Evolutionary conservation across 805 yeast species (phyloP).

Genomic region (Ogataea corticis): DNA sequence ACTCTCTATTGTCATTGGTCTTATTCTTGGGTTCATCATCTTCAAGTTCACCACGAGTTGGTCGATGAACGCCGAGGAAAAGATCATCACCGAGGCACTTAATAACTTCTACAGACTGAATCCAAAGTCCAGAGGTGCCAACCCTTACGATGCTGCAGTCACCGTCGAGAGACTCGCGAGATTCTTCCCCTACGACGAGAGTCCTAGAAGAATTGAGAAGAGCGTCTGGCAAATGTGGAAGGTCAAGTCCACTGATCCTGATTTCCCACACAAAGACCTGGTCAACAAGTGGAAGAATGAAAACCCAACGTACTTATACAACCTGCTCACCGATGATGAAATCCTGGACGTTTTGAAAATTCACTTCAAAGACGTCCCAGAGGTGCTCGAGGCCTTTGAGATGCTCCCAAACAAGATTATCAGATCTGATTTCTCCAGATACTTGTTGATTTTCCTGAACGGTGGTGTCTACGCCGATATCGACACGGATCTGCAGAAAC

Average conservation of each 20-base stretch:
- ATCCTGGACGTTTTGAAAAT: slow-evolving; percentile 29
- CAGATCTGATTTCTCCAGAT: slow-evolving; percentile 57
- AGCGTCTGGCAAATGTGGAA: slow-evolving; percentile 39
- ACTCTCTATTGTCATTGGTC: slow-evolving; percentile 29
- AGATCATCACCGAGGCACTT: slow-evolving; percentile 29
- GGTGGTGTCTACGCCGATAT: slow-evolving; percentile 67
- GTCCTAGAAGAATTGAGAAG: slow-evolving; percentile 35
- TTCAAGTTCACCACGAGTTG: slow-evolving; percentile 29
- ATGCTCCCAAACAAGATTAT: slow-evolving; percentile 53
- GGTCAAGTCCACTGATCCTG: slow-evolving; percentile 34
- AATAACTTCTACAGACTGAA: slow-evolving; percentile 33
- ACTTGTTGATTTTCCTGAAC: slow-evolving; percentile 49
- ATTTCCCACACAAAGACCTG: slow-evolving; percentile 35
- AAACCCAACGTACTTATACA: slow-evolving; percentile 35
- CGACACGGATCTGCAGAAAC: slow-evolving; percentile 57
- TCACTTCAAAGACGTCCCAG: slow-evolving; percentile 43
- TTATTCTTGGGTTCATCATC: slow-evolving; percentile 28
- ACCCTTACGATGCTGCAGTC: slow-evolving; percentile 34
- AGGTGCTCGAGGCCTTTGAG: slow-evolving; percentile 54
- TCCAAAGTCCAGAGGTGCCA: slow-evolving; percentile 36
- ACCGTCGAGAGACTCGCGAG: slow-evolving; percentile 33
- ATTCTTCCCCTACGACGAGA: slow-evolving; percentile 35
- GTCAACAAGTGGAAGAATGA: slow-evolving; percentile 36
- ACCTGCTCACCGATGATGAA: slow-evolving; percentile 34
- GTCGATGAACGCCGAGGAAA: slow-evolving; percentile 28